These are phyloP conservation scores for Zygotorulaspora mrakii DNA, from an alignment of 1,139 yeast species.

Conservation along the genomic window DNA sequence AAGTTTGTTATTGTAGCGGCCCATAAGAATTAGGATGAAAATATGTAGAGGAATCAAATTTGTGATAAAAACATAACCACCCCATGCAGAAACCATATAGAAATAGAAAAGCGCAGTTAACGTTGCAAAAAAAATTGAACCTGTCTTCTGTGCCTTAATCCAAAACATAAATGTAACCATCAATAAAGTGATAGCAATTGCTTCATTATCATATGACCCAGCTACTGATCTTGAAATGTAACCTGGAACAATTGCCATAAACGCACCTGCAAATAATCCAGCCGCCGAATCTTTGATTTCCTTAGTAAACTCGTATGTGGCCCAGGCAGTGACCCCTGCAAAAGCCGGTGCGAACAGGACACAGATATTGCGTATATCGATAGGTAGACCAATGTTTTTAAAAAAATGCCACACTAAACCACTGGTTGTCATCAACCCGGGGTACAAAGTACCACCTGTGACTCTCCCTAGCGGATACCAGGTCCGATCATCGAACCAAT, in stretches of 20 bases:
- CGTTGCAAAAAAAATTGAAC: constrained; percentile 82
- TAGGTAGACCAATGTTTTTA: constrained; percentile 66
- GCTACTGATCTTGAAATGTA: constrained; percentile 98
- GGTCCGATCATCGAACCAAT: constrained; percentile 98
- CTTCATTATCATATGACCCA: constrained; percentile 98
- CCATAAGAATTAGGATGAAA: constrained; percentile 87
- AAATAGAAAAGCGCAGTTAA: constrained; percentile 86
- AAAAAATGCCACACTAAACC: constrained; percentile 81
- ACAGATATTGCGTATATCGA: constrained; percentile 93
- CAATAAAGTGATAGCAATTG: constrained; percentile 91
- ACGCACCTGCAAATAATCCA: constrained; percentile 86
- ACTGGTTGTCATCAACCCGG: constrained; percentile 97
- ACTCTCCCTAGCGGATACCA: constrained; percentile 99
- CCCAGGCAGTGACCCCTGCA: constrained; percentile 87
- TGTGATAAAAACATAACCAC: constrained; percentile 98
- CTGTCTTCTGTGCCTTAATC: constrained; percentile 90
- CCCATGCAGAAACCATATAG: constrained; percentile 99
- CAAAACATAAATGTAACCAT: constrained; percentile 95
- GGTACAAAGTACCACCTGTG: constrained; percentile 97
- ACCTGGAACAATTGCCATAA: constrained; percentile 98
- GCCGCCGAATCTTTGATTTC: constrained; percentile 91
- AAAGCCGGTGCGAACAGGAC: constrained; percentile 96
- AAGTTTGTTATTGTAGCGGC: constrained; percentile 77
- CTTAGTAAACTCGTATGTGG: constrained; percentile 82
- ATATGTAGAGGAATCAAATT: constrained; percentile 95